These are phyloP conservation scores for Fennellomyces sp. DNA, from an alignment of 371 early-diverging fungal species.

Conservation along the genomic window DNA sequence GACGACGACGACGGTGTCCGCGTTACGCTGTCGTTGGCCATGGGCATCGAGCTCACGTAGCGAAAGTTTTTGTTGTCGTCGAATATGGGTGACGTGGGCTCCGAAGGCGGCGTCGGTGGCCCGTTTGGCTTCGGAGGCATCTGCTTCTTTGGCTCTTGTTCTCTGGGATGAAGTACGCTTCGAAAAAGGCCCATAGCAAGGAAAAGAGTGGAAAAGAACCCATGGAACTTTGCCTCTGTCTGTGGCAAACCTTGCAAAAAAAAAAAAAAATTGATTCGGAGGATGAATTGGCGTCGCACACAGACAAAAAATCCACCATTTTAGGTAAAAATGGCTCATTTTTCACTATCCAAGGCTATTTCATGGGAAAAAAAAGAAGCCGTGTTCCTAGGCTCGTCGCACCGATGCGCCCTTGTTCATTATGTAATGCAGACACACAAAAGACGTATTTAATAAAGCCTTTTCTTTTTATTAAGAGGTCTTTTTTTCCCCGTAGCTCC, in stretches of 20 bases:
- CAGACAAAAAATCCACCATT: neutral
- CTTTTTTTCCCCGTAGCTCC: constrained; percentile 14
- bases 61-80: neutral
- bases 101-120: neutral
- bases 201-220: neutral
- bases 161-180: neutral
- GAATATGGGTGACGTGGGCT: neutral
- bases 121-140: neutral
- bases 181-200: constrained; percentile 1
- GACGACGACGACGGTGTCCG: neutral
- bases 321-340: neutral
- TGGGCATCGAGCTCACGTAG: neutral
- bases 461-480: neutral
- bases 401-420: neutral
- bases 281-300: neutral
- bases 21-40: neutral
- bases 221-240: neutral
- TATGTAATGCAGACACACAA: neutral
- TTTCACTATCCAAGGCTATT: too few relatives aligned
- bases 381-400: neutral
- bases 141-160: neutral
- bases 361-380: neutral
- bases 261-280: neutral
- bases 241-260: neutral
- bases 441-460: neutral